Base-by-base conservation (phyloP, 306 rosid species). In the Malus domestica region DNA sequence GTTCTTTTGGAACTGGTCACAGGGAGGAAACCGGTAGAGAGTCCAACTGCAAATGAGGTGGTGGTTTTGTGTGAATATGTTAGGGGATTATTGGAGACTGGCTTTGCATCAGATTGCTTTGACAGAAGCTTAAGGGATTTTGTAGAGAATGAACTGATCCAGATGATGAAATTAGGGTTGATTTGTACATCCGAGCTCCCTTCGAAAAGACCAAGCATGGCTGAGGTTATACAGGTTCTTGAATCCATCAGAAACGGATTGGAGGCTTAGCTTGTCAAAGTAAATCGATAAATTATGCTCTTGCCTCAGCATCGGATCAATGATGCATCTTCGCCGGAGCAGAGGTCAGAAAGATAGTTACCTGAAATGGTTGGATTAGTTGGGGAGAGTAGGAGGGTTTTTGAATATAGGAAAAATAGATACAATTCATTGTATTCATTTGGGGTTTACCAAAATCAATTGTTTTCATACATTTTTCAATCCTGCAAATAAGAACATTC, bases 21-120 rank as follows among this genome's bases (percentile, higher is more conserved):
- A 8, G 99, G 99, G 66, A 90, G 99, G 87, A 90, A 92, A 80
- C 98, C 98, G 13, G 98, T 96, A 4, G 99, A 90, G 91, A 92
- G 99, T 88, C 90, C 97, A 71, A 76, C 89, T 80, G 73, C 85
- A 27, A 90, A 78, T 52, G 92, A 92, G 87, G 94, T 92, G 49
- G 98, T 96, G 76, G 82, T 96, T 62, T 78, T 96, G 89, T 90
- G 98, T 85, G 98, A 95, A 83, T 90, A 92, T 80, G 98, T 90
- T 9, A 89, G 94, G 82, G 86, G 75, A 29, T 73, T 85, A 72
- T 83, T 96, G 90, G 99, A 89, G 80, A 84, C 74, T 46, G 96
- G 97, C 75, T 87, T 87, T 14, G 93, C 92, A 85, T 92, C 97
- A 46, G 85, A 87, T 64, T 96, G 97, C 80, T 96, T 96, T 68